phyloP scores from a whole-genome alignment of 768 basidiomycete species.

The Butyriboletus loyo region DNA sequence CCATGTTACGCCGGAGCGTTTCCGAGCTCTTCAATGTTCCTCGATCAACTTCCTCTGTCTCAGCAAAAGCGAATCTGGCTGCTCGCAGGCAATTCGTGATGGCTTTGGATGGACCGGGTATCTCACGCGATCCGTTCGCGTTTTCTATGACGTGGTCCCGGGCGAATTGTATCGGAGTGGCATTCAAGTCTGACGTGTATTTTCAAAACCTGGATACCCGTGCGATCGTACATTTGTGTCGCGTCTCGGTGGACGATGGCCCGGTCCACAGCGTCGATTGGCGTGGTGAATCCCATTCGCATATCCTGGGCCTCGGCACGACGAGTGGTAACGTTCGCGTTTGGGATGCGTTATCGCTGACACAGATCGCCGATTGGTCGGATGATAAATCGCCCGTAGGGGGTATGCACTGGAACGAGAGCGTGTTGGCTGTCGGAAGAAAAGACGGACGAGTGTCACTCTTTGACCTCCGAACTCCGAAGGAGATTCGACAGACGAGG shows the following conservation, averaged over 20 bases:
- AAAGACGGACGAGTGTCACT: slow-evolving; percentile 38
- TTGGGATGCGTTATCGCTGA: slow-evolving; percentile 45
- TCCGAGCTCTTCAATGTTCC: slow-evolving; percentile 46
- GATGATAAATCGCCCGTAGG: slow-evolving; percentile 35
- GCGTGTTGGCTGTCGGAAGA: slow-evolving; percentile 38
- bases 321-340: slow-evolving; percentile 49
- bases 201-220: slow-evolving; percentile 60
- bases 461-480: slow-evolving; percentile 35
- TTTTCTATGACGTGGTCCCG: slow-evolving; percentile 62
- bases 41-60: slow-evolving; percentile 35
- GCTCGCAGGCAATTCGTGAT: slow-evolving; percentile 52
- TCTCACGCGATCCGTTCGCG: slow-evolving; percentile 50
- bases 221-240: slow-evolving; percentile 50
- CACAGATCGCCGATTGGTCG: slow-evolving; percentile 33
- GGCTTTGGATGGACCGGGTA: slow-evolving; percentile 64
- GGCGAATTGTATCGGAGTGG: slow-evolving; percentile 59
- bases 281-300: slow-evolving; percentile 41
- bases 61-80: slow-evolving; percentile 57
- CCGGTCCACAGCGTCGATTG: slow-evolving; percentile 50
- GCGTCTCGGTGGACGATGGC: slow-evolving; percentile 34
- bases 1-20: slow-evolving; percentile 50
- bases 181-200: slow-evolving; percentile 56
- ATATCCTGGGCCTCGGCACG: slow-evolving; percentile 51
- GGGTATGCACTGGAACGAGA: slow-evolving; percentile 40
- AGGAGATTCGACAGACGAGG: slow-evolving; percentile 26